phyloP scores from a whole-genome alignment of 2,329 filamentous ascomycete genomes.

The Calonectria multiphialidica region DNA sequence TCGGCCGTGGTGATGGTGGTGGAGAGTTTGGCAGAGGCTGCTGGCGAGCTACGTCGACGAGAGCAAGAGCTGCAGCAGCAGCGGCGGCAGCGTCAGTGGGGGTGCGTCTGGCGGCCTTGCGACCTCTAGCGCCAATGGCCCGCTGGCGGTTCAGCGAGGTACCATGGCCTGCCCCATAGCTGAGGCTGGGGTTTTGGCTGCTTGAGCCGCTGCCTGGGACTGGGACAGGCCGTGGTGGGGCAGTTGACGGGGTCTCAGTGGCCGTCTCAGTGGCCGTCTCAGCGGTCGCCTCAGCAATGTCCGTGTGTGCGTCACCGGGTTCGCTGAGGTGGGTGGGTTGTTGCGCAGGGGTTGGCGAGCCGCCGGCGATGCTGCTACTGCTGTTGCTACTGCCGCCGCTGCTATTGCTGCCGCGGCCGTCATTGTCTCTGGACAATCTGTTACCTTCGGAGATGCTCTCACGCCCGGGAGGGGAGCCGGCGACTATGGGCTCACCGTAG shows the following conservation, averaged over 20 bases:
- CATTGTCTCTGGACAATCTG: slow-evolving; percentile 44
- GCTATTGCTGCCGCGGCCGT: slow-evolving; percentile 34
- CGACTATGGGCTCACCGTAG: not conserved
- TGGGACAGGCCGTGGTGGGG: slow-evolving; percentile 39
- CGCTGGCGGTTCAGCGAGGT: slow-evolving; percentile 11
- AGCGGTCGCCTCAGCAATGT: slow-evolving; percentile 34
- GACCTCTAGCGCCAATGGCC: slow-evolving; percentile 3
- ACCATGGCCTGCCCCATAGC: not conserved
- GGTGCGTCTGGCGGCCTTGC: slow-evolving; percentile 1
- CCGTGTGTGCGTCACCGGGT: slow-evolving; percentile 18
- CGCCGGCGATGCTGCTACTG: slow-evolving; percentile 29
- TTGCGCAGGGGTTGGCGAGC: slow-evolving; percentile 36
- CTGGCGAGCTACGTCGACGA: slow-evolving; percentile 51
- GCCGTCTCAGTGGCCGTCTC: slow-evolving; percentile 43
- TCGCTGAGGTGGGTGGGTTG: slow-evolving; percentile 8
- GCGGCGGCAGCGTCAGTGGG: slow-evolving; percentile 17
- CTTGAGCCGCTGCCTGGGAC: slow-evolving; percentile 4
- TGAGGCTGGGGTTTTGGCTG: not conserved
- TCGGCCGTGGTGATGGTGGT: slow-evolving; percentile 51
- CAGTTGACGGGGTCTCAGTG: slow-evolving; percentile 48
- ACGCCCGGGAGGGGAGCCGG: slow-evolving; percentile 18
- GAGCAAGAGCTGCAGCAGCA: slow-evolving; percentile 41
- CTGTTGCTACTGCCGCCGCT: slow-evolving; percentile 1
- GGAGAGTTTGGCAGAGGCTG: slow-evolving; percentile 58
- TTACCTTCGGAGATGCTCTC: not conserved